Percentiles rank a stretch among this genome's conserved stretches.
Evolutionary conservation across 177 flowering plant genomes (phyloP).

Genomic region (Vitis hybrid): DNA sequence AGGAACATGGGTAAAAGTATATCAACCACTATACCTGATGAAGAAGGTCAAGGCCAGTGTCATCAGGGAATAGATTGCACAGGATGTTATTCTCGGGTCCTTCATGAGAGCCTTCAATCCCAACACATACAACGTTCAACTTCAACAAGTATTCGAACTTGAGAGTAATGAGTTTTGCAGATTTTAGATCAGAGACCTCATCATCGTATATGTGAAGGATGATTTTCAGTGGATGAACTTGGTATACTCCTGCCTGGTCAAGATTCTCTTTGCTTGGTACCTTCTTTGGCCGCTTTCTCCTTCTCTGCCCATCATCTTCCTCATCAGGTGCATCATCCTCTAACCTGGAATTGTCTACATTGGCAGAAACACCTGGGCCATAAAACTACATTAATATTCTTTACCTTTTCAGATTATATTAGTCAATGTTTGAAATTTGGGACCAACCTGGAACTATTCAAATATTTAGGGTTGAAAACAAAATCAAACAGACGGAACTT

Average conservation of each 20-base stretch:
- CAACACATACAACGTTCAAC: slow-evolving; percentile 86
- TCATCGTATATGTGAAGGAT: slow-evolving; percentile 76
- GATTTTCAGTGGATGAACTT: slow-evolving; percentile 81
- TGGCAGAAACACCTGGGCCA: slow-evolving; percentile 48
- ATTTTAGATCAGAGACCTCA: slow-evolving; percentile 53
- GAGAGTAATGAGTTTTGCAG: slow-evolving; percentile 58
- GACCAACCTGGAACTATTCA: not conserved
- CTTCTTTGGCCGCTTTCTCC: slow-evolving; percentile 89
- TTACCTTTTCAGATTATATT: not conserved
- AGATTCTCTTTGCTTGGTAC: slow-evolving; percentile 54
- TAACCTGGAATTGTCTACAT: slow-evolving; percentile 48
- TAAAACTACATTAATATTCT: slow-evolving; percentile 4
- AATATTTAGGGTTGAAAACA: not conserved
- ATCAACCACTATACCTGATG: slow-evolving; percentile 62
- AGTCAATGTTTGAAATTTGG: not conserved
- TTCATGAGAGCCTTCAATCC: slow-evolving; percentile 74
- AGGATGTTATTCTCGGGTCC: slow-evolving; percentile 59
- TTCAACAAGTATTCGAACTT: slow-evolving; percentile 85
- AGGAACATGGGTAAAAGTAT: not conserved
- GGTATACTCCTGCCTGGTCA: slow-evolving; percentile 65
- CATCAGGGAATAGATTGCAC: slow-evolving; percentile 94
- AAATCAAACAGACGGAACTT: slow-evolving; percentile 1
- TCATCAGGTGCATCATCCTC: slow-evolving; percentile 88
- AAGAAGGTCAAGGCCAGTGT: slow-evolving; percentile 89
- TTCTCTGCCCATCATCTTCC: slow-evolving; percentile 95